Conservation (phyloP, 768 basidiomycete genomes). For the Boletus tylopilopsis region DNA sequence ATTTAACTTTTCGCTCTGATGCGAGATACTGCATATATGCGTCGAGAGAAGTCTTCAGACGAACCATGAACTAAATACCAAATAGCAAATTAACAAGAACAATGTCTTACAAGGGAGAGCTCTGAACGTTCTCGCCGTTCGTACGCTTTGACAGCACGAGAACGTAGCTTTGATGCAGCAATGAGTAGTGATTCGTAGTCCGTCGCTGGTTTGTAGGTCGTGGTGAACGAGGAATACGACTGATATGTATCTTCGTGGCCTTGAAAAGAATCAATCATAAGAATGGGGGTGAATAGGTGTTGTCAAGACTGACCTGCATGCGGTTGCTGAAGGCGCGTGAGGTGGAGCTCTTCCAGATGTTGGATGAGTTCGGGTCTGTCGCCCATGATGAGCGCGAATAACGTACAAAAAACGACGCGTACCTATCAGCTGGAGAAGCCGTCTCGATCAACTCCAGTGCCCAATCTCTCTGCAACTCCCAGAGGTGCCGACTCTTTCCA, state of each 20-base stretch:
- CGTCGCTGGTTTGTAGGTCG: conserved; percentile 64
- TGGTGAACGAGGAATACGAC: conserved; percentile 86
- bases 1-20: conserved; percentile 57
- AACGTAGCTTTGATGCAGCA: conserved; percentile 68
- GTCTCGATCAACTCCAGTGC: conserved; percentile 60
- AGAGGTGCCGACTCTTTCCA: conserved; percentile 64
- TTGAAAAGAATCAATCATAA: conserved; percentile 28
- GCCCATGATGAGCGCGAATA: background rate
- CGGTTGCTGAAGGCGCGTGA: conserved; percentile 69
- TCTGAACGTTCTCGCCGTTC: conserved; percentile 64
- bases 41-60: conserved; percentile 43
- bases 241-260: conserved; percentile 80
- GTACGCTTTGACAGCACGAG: conserved; percentile 55
- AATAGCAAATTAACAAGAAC: background rate
- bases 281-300: background rate
- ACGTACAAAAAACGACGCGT: background rate
- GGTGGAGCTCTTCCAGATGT: conserved; percentile 53
- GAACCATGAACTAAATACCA: conserved; percentile 14
- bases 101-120: conserved; percentile 48
- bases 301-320: conserved; percentile 57
- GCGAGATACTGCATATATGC: conserved; percentile 61
- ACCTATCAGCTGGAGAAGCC: conserved; percentile 47
- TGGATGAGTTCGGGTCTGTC: conserved; percentile 43
- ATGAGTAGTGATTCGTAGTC: conserved; percentile 79
- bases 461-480: conserved; percentile 74